Percentiles rank a stretch among this genome's conserved stretches.
phyloP scores from a whole-genome alignment of 495 filamentous ascomycete species.

The Sabuloglossum arenarium region DNA sequence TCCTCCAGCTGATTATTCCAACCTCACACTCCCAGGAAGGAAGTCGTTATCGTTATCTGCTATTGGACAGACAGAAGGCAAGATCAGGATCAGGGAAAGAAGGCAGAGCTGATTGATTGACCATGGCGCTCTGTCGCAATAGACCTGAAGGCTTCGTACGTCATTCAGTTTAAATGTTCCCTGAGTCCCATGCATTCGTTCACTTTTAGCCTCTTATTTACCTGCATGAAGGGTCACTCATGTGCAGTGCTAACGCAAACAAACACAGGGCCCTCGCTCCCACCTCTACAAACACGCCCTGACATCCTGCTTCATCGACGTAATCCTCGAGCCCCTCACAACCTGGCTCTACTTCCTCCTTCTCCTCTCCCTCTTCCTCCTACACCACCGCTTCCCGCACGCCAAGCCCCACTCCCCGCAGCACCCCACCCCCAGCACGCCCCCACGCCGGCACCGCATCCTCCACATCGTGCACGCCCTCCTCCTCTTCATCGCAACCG shows the following conservation, averaged over 20 bases:
- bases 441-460: constrained; percentile 7
- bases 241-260: background rate
- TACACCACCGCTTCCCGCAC: constrained; percentile 6
- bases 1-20: too few relatives aligned
- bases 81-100: too few relatives aligned
- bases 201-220: too few relatives aligned
- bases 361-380: constrained; percentile 7
- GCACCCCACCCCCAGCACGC: background rate
- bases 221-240: too few relatives aligned
- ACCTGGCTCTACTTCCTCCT: constrained; percentile 15
- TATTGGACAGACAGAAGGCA: too few relatives aligned
- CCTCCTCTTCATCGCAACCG: constrained; percentile 10
- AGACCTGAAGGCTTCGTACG: constrained; percentile 19
- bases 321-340: constrained; percentile 17
- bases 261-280: constrained; percentile 15
- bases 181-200: too few relatives aligned
- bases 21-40: too few relatives aligned
- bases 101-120: too few relatives aligned
- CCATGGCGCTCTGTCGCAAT: constrained; percentile 15
- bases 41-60: too few relatives aligned
- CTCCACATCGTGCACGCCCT: constrained; percentile 13
- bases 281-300: constrained; percentile 16
- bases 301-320: constrained; percentile 20
- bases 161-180: too few relatives aligned
- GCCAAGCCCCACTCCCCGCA: constrained; percentile 1